A percentile compares a stretch with the other conserved stretches of the same genome.
Conservation (phyloP, 129 eudicot species). For the Artemisia argyi region DNA sequence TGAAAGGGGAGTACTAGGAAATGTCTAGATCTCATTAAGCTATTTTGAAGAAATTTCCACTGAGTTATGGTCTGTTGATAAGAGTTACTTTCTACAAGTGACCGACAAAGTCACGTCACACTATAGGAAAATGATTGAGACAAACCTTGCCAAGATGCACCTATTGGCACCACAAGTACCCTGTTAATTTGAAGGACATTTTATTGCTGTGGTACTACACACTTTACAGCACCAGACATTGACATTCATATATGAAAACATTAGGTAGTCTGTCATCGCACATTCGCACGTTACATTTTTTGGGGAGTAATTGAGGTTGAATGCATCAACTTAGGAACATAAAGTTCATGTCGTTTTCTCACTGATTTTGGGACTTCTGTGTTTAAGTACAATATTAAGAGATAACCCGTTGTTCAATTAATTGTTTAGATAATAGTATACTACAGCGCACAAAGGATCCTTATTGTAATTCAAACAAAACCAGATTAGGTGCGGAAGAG, state of each 20-base stretch:
- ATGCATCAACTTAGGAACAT: constrained; percentile 1
- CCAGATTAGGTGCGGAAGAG: background rate
- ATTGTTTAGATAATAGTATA: background rate
- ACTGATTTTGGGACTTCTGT: background rate
- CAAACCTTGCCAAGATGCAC: constrained; percentile 24
- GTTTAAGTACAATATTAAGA: constrained; percentile 8
- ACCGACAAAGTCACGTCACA: background rate
- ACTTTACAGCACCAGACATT: background rate
- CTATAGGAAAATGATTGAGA: constrained; percentile 17
- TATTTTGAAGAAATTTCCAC: background rate
- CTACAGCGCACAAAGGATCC: constrained; percentile 11
- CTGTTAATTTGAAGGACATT: constrained; percentile 6
- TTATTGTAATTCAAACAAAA: constrained; percentile 7
- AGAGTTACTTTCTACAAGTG: constrained; percentile 9
- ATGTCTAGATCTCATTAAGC: constrained; percentile 10
- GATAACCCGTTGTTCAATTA: background rate
- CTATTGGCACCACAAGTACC: constrained; percentile 5
- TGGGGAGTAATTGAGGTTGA: background rate
- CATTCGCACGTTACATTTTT: background rate
- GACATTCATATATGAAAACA: background rate
- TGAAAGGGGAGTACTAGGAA: background rate
- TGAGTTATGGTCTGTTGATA: background rate
- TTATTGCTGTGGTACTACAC: constrained; percentile 14
- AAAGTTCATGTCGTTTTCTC: constrained; percentile 17
- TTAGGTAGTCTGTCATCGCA: constrained; percentile 1